Evolutionary conservation across 805 yeast species (phyloP), one percentile per base, ranked within the genome.

Genomic region (Nakazawaea molendinolei): DNA sequence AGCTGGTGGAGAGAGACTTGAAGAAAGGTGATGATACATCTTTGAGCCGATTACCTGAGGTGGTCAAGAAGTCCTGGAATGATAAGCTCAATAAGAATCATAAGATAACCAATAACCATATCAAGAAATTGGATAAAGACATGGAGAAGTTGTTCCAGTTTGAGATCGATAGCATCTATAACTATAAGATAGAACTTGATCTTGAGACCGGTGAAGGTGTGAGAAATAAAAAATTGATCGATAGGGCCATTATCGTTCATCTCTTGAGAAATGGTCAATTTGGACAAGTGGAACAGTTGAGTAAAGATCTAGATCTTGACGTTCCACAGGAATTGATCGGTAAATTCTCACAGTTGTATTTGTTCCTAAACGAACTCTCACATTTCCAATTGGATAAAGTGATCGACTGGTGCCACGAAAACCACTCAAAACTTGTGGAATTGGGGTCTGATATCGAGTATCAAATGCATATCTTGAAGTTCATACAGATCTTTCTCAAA

Each of bases 371-470:
- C 14, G 60, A 59, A 24, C 43, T 55, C 24, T 45, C 69, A 16
- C 35, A 50, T 3, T 56, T 61, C 3, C 53, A 72, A 35, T 47
- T 69, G 19, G 48, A 45, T 5, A 61, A 67, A 5, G 79, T 82
- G 10, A 63, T 71, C 20, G 53, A 52, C 2, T 77, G 84, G 84
- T 61, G 65, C 21, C 38, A 45, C 5, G 31, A 41, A 5, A 49
- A 60, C 27, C 44, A 48, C 3, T 35, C 27, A 3, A 35, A 49
- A 26, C 50, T 69, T 30, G 43, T 46, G 23, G 39, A 39, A 14
- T 46, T 54, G 16, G 71, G 70, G 4, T 63, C 68, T 2, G 65
- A 65, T 33, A 47, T 73, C 18, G 73, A 67, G 45, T 69, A 66
- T 46, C 56, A 53, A 34, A 46, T 73, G 30, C 74, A 69, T 46